Percentiles rank a stretch among this genome's conserved stretches.
Conservation (phyloP, 176 grass and related monocot genomes). For the Ananas comosus region DNA sequence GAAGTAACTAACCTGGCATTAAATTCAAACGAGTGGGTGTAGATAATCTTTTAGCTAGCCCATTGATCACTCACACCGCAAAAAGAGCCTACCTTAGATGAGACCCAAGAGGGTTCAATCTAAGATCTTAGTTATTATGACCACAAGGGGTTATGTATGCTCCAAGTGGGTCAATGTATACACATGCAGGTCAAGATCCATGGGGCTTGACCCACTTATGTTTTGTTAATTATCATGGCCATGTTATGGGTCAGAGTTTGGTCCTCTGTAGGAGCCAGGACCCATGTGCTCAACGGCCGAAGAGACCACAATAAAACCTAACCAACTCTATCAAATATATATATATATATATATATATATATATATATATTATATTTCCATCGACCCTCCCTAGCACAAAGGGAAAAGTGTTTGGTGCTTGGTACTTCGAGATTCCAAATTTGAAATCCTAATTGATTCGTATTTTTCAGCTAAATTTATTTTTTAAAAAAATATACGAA, state of each 20-base stretch:
- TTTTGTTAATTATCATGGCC: conserved; percentile 10
- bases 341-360: no score
- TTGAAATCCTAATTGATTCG: no score
- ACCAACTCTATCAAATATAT: neutral
- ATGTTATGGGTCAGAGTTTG: conserved; percentile 5
- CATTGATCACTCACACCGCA: neutral
- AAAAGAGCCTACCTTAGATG: conserved; percentile 21
- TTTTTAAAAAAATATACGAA: no score
- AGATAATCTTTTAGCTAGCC: neutral
- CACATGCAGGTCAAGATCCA: neutral
- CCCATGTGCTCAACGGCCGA: conserved; percentile 6
- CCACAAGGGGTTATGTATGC: neutral
- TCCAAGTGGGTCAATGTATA: conserved; percentile 19
- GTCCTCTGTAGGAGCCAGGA: neutral
- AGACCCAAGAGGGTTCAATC: neutral
- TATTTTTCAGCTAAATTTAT: no score
- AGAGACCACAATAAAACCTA: neutral
- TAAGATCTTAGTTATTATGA: neutral
- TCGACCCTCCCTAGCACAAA: no score
- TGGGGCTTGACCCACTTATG: neutral
- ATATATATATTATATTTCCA: no score
- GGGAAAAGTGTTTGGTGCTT: no score
- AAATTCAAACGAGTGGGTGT: conserved; percentile 4
- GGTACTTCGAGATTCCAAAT: no score
- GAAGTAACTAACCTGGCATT: conserved; percentile 8